Evolutionary conservation across 1,284 basidiomycete genomes (phyloP).

Genomic region (Ceratobasidium sp.): DNA sequence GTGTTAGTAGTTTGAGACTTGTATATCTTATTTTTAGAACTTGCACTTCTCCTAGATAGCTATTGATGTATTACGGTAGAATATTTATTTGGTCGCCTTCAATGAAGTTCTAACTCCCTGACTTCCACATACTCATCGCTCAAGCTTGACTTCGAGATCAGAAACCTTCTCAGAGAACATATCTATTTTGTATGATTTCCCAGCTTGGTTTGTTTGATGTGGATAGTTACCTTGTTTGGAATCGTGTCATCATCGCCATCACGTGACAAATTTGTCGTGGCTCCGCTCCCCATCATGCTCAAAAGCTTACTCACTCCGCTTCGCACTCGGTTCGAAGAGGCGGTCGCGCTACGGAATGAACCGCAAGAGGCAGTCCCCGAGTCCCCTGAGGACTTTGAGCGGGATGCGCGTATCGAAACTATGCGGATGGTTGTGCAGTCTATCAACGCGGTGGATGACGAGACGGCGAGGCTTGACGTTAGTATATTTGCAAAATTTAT

Average conservation of each 20-base stretch:
- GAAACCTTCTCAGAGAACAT: too few species aligned
- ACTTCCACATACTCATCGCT: too few species aligned
- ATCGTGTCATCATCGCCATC: slow-evolving; percentile 1
- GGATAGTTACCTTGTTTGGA: background rate
- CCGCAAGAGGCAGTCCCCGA: slow-evolving; percentile 50
- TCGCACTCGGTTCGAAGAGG: slow-evolving; percentile 46
- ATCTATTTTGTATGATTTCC: background rate
- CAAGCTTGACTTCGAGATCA: too few species aligned
- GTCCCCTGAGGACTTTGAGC: slow-evolving; percentile 76
- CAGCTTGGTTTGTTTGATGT: background rate
- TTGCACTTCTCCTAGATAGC: too few species aligned
- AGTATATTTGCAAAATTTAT: slow-evolving; percentile 49
- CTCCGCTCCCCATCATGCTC: slow-evolving; percentile 22
- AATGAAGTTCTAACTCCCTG: too few species aligned
- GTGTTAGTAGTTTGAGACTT: too few species aligned
- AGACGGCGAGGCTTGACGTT: slow-evolving; percentile 68
- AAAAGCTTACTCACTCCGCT: slow-evolving; percentile 47
- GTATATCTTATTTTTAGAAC: too few species aligned
- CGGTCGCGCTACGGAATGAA: slow-evolving; percentile 22
- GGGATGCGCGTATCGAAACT: slow-evolving; percentile 77
- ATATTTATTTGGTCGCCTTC: too few species aligned
- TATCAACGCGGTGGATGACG: slow-evolving; percentile 69
- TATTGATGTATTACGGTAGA: too few species aligned
- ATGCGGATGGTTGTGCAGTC: slow-evolving; percentile 78
- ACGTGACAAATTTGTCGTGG: slow-evolving; percentile 18